Evolutionary conservation across 139 green algal genomes (phyloP).

Genomic region (Cymbomonas tetramitiformis): DNA sequence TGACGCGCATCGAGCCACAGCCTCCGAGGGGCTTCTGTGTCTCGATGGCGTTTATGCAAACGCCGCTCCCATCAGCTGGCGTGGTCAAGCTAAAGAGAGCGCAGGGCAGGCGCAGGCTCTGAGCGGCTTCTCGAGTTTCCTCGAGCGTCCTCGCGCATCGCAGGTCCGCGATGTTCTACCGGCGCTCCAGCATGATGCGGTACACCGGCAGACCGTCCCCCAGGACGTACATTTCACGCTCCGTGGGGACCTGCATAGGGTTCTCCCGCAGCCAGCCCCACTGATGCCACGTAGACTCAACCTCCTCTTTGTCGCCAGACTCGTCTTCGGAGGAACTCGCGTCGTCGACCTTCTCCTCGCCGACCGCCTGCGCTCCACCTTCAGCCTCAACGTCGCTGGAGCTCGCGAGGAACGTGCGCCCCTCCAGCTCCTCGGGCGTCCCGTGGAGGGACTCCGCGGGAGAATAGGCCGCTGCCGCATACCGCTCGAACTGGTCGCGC

Average conservation of each 20-base stretch:
- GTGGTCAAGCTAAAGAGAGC: no score
- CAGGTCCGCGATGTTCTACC: no score
- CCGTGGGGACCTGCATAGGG: constrained; percentile 18
- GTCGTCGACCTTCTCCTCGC: neutral
- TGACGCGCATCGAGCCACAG: no score
- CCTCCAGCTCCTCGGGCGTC: neutral
- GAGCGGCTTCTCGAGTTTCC: no score
- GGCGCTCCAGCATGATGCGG: constrained; percentile 19
- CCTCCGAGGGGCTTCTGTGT: no score
- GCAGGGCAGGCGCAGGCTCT: no score
- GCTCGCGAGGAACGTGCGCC: neutral
- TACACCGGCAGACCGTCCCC: neutral
- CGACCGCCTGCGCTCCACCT: neutral
- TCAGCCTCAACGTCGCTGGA: neutral
- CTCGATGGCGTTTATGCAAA: no score
- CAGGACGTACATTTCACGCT: constrained; percentile 19
- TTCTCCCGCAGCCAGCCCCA: constrained; percentile 20
- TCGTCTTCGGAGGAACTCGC: neutral
- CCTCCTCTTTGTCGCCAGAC: neutral
- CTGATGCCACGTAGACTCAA: neutral
- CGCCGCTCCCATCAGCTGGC: no score
- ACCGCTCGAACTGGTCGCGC: constrained; percentile 38
- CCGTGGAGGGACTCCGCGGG: neutral
- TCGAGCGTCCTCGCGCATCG: no score
- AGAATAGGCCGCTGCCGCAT: neutral